These are phyloP conservation scores for Hyaloperonospora brassicae DNA, from an alignment of 352 stramenopile species.

Conservation along the genomic window DNA sequence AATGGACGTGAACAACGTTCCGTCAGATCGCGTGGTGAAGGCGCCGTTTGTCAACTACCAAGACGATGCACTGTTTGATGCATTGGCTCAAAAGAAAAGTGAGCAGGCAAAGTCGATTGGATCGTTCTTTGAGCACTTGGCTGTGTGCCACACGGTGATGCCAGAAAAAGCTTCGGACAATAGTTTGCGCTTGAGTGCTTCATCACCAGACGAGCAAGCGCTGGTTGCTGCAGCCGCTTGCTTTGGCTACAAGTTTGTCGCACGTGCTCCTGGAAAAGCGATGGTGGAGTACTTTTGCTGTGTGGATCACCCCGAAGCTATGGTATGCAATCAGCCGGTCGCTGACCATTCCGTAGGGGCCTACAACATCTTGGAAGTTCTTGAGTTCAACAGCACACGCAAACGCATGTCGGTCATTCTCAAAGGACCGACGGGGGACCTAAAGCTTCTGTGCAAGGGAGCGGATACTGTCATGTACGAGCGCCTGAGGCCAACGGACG, in stretches of 20 bases:
- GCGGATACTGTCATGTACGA: conserved; percentile 88
- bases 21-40: conserved; percentile 45
- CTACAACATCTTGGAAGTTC: conserved; percentile 88
- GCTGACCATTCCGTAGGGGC: conserved; percentile 24
- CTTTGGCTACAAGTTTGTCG: conserved; percentile 80
- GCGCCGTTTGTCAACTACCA: conserved; percentile 86
- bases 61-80: conserved; percentile 70
- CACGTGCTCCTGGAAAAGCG: conserved; percentile 59
- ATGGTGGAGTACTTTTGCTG: conserved; percentile 70
- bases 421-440: conserved; percentile 33
- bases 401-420: conserved; percentile 94
- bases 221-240: conserved; percentile 73
- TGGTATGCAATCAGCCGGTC: conserved; percentile 26
- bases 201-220: conserved; percentile 87
- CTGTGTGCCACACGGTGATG: conserved; percentile 95
- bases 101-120: conserved; percentile 43
- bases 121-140: conserved; percentile 82
- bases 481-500: conserved; percentile 44
- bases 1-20: conserved; percentile 14
- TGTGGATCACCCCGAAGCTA: conserved; percentile 29
- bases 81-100: conserved; percentile 30
- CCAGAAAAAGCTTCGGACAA: conserved; percentile 90
- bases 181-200: conserved; percentile 81
- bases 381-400: conserved; percentile 92
- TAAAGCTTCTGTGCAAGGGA: conserved; percentile 83